Conservation (phyloP, 164 flowering plant genomes). For the Stephania yunnanensis region DNA sequence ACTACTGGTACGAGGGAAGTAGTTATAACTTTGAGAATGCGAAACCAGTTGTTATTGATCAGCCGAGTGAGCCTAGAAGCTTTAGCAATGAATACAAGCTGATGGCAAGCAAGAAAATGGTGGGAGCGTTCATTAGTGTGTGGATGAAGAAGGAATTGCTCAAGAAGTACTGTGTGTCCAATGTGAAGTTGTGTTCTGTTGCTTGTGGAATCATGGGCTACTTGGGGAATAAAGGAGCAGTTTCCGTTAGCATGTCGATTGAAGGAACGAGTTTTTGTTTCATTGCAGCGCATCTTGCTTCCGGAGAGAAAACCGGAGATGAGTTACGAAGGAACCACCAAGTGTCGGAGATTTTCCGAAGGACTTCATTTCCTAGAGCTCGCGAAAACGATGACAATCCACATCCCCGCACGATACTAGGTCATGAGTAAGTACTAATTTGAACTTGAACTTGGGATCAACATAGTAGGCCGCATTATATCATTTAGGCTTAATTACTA, state of each 20-base stretch:
- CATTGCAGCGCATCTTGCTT: slow-evolving; percentile 64
- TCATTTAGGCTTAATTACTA: too few species aligned
- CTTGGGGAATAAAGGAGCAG: slow-evolving; percentile 78
- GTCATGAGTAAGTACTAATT: slow-evolving; percentile 60
- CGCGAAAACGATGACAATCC: slow-evolving; percentile 25
- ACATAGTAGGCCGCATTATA: too few species aligned
- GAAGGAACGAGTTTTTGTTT: slow-evolving; percentile 78
- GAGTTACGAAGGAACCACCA: slow-evolving; percentile 58
- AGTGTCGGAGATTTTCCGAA: slow-evolving; percentile 61
- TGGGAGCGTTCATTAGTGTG: slow-evolving; percentile 66
- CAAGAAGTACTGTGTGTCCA: slow-evolving; percentile 36
- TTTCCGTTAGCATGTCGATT: slow-evolving; percentile 60
- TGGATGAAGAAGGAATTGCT: slow-evolving; percentile 58
- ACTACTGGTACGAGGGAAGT: slow-evolving; percentile 4
- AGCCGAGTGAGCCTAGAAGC: background rate
- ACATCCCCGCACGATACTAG: slow-evolving; percentile 61
- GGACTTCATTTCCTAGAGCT: slow-evolving; percentile 51
- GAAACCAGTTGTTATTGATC: background rate
- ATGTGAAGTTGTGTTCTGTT: slow-evolving; percentile 55
- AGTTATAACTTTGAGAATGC: background rate
- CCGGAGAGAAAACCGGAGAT: slow-evolving; percentile 75
- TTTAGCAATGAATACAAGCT: slow-evolving; percentile 35
- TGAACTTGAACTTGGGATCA: too few species aligned
- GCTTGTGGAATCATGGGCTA: slow-evolving; percentile 82
- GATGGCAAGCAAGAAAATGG: slow-evolving; percentile 79